These are phyloP conservation scores for Teratosphaeria gauchensis DNA, from an alignment of 2,329 filamentous ascomycete species.

Conservation along the genomic window DNA sequence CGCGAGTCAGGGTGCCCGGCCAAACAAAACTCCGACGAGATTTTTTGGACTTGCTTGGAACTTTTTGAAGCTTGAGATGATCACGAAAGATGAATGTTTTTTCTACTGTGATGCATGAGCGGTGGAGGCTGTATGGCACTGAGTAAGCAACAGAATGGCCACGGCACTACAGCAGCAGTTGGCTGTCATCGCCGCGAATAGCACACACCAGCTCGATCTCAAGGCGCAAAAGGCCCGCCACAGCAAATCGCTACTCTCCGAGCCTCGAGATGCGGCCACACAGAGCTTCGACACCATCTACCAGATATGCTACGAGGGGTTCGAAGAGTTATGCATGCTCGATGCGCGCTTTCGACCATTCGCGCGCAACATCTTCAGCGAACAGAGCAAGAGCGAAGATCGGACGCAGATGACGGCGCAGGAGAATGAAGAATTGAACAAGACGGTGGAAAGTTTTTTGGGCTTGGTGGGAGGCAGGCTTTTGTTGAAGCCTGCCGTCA, in stretches of 20 bases:
- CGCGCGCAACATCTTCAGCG: slow-evolving; percentile 73
- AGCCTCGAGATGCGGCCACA: slow-evolving; percentile 68
- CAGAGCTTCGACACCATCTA: slow-evolving; percentile 89
- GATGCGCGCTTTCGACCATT: slow-evolving; percentile 72
- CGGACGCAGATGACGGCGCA: slow-evolving; percentile 69
- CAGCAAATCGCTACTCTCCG: slow-evolving; percentile 91
- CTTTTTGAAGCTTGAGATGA: not conserved
- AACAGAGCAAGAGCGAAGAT: slow-evolving; percentile 84
- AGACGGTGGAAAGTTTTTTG: slow-evolving; percentile 71
- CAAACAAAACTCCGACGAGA: not conserved
- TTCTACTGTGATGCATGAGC: not conserved
- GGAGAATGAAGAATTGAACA: slow-evolving; percentile 75
- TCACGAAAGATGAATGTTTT: not conserved
- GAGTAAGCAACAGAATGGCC: slow-evolving; percentile 48
- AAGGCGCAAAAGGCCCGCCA: slow-evolving; percentile 89
- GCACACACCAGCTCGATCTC: slow-evolving; percentile 81
- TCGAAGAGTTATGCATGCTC: slow-evolving; percentile 79
- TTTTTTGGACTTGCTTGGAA: not conserved
- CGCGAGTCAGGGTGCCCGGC: slow-evolving; percentile 1
- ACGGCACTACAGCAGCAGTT: slow-evolving; percentile 88
- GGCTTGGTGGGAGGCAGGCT: slow-evolving; percentile 67
- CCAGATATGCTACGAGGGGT: slow-evolving; percentile 78
- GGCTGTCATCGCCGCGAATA: slow-evolving; percentile 81
- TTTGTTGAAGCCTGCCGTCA: slow-evolving; percentile 76
- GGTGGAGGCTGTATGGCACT: not conserved